Base-by-base conservation (phyloP, 2,329 filamentous ascomycete species). In the Fusarium subtropicale region DNA sequence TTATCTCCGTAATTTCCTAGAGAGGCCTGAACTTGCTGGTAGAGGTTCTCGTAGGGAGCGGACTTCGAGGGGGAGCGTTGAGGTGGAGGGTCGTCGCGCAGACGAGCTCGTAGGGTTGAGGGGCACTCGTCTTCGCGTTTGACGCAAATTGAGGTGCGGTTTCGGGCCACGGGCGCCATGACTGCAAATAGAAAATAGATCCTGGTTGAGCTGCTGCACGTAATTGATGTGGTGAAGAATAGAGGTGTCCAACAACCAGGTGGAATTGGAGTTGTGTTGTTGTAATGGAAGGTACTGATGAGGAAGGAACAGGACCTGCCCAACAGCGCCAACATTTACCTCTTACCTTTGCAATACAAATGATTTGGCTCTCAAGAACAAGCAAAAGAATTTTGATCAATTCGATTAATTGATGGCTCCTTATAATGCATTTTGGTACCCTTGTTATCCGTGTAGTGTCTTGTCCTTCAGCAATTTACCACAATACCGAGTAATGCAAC, bases 91-190 rank as follows among this genome's bases (percentile, higher is more conserved):
- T 71, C 65, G 15, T 71, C 77, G 12, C 74, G 71, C 15, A 79
- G 71, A 10, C 76, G 75, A 34, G 71, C 73, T 22, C 77, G 73
- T 2, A 79, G 52, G 0, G 69, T 75, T 1, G 74, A 74, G 1
- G 75, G 70, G n/a, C 68, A 72, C 1, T 46, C 46, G 10, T 60
- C 64, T 6, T 55, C 60, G 1, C 31, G 28, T 18, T 28, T 56
- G 20, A 52, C 38, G 39, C 45, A 68, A 22, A 55, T 64, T 1
- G 72, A 64, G 16, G 50, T 39, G 13, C 33, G 31, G 3, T 60
- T 24, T 12, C n/a, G 46, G 31, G 44, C 34, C 7, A 30, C 15
- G 2, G 45, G 28, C 1, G 47, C 28, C 67, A 70, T 70, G n/a
- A 10, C 28, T 42, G 1, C 7, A 2, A 16, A 28, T n/a, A n/a